Conservation (phyloP, 1,284 basidiomycete genomes). For the Ustilago cynodontis region DNA sequence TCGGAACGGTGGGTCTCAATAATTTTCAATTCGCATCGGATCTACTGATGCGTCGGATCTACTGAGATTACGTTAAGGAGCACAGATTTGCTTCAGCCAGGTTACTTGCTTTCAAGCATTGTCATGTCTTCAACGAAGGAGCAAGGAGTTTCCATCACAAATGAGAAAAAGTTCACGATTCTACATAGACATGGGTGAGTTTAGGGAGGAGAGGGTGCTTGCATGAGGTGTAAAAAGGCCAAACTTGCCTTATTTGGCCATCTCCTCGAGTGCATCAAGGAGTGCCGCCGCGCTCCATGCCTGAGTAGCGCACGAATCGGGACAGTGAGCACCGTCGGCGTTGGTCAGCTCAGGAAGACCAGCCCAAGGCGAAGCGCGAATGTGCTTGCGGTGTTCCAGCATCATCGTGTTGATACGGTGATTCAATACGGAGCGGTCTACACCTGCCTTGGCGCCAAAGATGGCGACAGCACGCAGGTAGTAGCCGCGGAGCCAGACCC, state of each 20-base stretch:
- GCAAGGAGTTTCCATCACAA: not conserved
- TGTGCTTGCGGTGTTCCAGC: slow-evolving; percentile 55
- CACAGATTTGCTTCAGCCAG: not conserved
- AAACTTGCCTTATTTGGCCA: slow-evolving; percentile 48
- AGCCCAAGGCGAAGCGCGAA: slow-evolving; percentile 57
- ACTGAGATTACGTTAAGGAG: no score
- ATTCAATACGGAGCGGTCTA: slow-evolving; percentile 42
- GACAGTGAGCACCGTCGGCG: slow-evolving; percentile 54
- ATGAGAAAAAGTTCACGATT: not conserved
- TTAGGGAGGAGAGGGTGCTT: not conserved
- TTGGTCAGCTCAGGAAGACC: slow-evolving; percentile 67
- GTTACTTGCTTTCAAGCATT: not conserved
- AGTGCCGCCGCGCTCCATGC: slow-evolving; percentile 64
- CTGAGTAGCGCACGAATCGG: slow-evolving; percentile 64
- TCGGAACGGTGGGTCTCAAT: no score
- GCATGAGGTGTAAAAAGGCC: no score
- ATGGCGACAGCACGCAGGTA: slow-evolving; percentile 85
- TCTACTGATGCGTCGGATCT: no score
- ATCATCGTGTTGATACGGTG: slow-evolving; percentile 56
- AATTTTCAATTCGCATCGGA: no score
- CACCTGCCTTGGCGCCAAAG: slow-evolving; percentile 70
- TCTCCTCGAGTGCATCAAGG: slow-evolving; percentile 59
- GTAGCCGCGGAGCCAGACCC: slow-evolving; percentile 94
- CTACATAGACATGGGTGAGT: not conserved
- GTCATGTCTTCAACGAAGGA: not conserved